Evolutionary conservation across 305 asterid species (phyloP).

Genomic region (Ajuga reptans): DNA sequence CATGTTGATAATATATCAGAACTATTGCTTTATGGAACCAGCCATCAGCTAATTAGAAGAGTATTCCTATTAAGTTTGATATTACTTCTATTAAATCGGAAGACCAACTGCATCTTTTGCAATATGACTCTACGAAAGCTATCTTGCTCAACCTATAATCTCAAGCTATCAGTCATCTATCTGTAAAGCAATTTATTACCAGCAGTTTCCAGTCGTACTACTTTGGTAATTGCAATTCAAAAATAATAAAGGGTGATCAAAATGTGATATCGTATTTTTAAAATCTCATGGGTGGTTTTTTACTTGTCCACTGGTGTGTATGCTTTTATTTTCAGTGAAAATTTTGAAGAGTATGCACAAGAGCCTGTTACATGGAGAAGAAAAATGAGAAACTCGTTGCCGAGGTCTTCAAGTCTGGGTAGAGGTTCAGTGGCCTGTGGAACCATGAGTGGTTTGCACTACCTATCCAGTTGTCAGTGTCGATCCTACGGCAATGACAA

Average conservation of each 20-base stretch:
- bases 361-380: slow-evolving; percentile 45
- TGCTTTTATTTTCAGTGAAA: slow-evolving; percentile 55
- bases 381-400: slow-evolving; percentile 36
- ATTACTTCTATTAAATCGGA: not conserved
- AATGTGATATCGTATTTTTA: not conserved
- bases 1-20: not conserved
- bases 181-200: not conserved
- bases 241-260: not conserved
- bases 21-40: not conserved
- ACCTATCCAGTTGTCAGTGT: slow-evolving; percentile 35
- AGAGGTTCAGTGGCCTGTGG: slow-evolving; percentile 42
- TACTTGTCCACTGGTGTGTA: not conserved
- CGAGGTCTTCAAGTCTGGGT: slow-evolving; percentile 49
- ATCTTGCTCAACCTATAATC: not conserved
- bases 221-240: not conserved
- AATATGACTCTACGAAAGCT: not conserved
- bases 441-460: slow-evolving; percentile 33
- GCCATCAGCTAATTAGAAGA: not conserved
- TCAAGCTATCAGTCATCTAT: not conserved
- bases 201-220: not conserved
- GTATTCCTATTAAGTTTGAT: not conserved
- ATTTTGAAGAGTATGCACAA: slow-evolving; percentile 50
- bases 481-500: slow-evolving; percentile 34
- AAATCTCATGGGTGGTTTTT: not conserved
- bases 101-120: not conserved